Conservation (phyloP, 1,139 yeast species). For the Pichia norvegensis region DNA sequence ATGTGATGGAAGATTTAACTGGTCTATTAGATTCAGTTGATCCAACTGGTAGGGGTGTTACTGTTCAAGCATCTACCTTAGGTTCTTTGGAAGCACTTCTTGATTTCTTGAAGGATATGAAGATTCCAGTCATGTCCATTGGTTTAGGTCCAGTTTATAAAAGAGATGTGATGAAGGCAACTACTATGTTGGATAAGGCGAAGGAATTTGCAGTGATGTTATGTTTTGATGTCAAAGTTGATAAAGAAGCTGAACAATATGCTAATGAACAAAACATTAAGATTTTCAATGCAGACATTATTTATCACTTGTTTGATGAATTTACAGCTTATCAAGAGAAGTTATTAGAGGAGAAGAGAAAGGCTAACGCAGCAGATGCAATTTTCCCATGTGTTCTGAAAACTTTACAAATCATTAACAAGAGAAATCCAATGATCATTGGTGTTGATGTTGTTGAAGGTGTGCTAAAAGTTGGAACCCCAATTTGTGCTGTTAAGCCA, state of each 20-base stretch:
- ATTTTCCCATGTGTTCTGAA: conserved; percentile 92
- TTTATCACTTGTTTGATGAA: conserved; percentile 91
- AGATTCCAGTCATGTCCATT: conserved; percentile 97
- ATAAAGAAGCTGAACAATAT: conserved; percentile 96
- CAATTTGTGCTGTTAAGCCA: conserved; percentile 85
- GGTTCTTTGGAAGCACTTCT: conserved; percentile 96
- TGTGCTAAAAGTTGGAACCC: conserved; percentile 82
- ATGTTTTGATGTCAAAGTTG: conserved; percentile 95
- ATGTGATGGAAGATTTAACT: conserved; percentile 96
- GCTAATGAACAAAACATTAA: conserved; percentile 89
- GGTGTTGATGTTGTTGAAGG: conserved; percentile 98
- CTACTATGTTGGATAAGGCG: conserved; percentile 93
- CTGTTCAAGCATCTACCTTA: conserved; percentile 95
- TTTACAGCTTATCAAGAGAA: conserved; percentile 88
- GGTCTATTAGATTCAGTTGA: conserved; percentile 93
- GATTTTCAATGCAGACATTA: conserved; percentile 91
- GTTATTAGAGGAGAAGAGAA: conserved; percentile 82
- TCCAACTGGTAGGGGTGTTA: conserved; percentile 90
- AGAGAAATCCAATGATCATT: conserved; percentile 97
- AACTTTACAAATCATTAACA: conserved; percentile 93
- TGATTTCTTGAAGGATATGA: conserved; percentile 96
- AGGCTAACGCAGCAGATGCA: conserved; percentile 81
- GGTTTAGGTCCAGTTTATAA: conserved; percentile 97
- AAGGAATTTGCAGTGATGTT: conserved; percentile 94
- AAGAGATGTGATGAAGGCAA: conserved; percentile 96